These are phyloP conservation scores for Phaeotremella skinneri DNA, from an alignment of 768 basidiomycete genomes.

Conservation along the genomic window DNA sequence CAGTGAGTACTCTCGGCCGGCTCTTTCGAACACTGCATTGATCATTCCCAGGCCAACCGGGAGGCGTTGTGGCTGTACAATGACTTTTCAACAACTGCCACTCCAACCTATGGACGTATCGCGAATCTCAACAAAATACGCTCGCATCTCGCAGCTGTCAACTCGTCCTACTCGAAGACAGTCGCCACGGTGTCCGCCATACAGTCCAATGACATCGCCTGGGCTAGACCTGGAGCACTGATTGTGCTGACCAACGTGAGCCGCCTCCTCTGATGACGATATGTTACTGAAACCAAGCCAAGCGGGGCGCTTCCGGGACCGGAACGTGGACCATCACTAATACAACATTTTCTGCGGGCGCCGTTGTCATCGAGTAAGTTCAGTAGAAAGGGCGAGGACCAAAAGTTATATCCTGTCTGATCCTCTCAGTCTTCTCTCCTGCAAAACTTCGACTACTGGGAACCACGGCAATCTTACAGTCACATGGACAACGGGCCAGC, in stretches of 20 bases:
- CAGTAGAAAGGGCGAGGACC: no score
- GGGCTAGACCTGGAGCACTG: conserved; percentile 21
- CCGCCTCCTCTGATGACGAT: neutral
- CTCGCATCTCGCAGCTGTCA: conserved; percentile 14
- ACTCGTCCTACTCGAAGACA: conserved; percentile 15
- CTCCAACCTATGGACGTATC: conserved; percentile 29
- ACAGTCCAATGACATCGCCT: conserved; percentile 28
- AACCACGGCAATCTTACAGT: conserved; percentile 22
- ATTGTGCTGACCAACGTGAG: conserved; percentile 45
- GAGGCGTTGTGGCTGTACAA: conserved; percentile 38
- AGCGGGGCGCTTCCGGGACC: conserved; percentile 29
- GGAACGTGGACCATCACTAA: conserved; percentile 24
- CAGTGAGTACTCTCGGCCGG: neutral
- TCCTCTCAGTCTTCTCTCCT: conserved; percentile 27
- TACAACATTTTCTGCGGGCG: conserved; percentile 18
- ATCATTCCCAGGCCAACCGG: conserved; percentile 21
- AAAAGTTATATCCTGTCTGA: neutral
- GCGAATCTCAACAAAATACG: conserved; percentile 35
- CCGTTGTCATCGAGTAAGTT: conserved; percentile 33
- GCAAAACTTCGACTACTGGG: conserved; percentile 16
- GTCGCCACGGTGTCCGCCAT: conserved; percentile 14
- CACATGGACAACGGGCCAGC: conserved; percentile 30
- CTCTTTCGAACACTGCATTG: neutral
- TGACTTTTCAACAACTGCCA: conserved; percentile 24
- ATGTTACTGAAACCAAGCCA: conserved; percentile 7